Evolutionary conservation across 139 green algal species (phyloP), one percentile per base, ranked within the genome.

Genomic region (Haematococcus lacustris): DNA sequence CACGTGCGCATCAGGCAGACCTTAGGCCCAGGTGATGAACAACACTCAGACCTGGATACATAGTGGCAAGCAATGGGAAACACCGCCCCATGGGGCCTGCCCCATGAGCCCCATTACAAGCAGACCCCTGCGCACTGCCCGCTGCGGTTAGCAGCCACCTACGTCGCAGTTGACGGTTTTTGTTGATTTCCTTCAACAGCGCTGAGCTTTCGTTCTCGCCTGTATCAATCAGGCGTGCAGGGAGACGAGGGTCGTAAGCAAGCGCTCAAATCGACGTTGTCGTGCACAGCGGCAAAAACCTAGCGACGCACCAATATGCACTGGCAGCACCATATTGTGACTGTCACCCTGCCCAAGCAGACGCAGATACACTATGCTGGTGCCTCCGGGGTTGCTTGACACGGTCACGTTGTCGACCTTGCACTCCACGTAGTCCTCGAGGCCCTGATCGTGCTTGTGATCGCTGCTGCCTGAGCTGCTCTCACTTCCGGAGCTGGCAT

Each of bases 181-280:
- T 86, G 38, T 74, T 80, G 30, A 86, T 81, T 71, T 86, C 76
- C 68, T 81, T 85, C 26, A 83, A 63, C n/a, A 86, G 72, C 0
- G 81, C 75, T 40, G 75, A 78, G 72, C 74, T 83, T 47, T 86
- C 81, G 63, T 82, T 51, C 40, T 86, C 77, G n/a, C 80, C 79
- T 85, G 75, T 17, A 47, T 39, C 3, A 1, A 74, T 21, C 47
- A 57, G 13, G 21, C 13, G 21, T 13, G 13, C 21, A 28, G 47
- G 21, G 21, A 57, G 47, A 13, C 13, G 47, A 57, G 47, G 13
- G 47, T 57, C 21, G 13, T 28, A 57, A 28, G 47, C 47, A 57
- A 57, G 47, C 13, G 13, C 47, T 57, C 21, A 21, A 57, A 21
- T 28, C 47, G 21, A n/a, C n/a, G 47, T 57, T 57, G 47, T 21